These are phyloP conservation scores for Diplotaxis tenuifolia DNA, from an alignment of 345 rosid genomes.

Conservation along the genomic window DNA sequence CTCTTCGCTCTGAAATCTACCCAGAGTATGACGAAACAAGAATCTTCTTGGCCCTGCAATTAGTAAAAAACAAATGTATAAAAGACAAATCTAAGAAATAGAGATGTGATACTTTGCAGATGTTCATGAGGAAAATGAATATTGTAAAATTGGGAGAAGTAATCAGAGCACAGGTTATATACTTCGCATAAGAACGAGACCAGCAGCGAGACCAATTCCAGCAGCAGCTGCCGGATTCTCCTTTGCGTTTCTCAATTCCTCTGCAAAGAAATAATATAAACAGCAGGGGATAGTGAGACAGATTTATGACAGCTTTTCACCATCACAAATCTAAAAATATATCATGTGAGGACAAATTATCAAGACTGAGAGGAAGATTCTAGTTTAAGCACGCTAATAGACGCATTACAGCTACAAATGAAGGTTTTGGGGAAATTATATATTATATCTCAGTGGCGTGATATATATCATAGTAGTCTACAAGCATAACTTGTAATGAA, in stretches of 20 bases:
- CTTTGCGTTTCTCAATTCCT: conserved; percentile 53
- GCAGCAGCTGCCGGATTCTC: conserved; percentile 69
- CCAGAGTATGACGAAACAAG: conserved; percentile 70
- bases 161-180: conserved; percentile 17
- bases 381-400: conserved; percentile 1
- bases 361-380: not conserved
- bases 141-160: not conserved
- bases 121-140: not conserved
- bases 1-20: conserved; percentile 91
- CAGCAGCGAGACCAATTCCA: conserved; percentile 66
- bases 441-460: not conserved
- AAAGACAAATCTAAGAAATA: not conserved
- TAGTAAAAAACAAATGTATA: not conserved
- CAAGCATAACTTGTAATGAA: not conserved
- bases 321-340: not conserved
- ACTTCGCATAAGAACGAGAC: conserved; percentile 75
- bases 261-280: conserved; percentile 43
- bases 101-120: not conserved
- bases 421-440: not conserved
- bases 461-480: not conserved
- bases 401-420: not conserved
- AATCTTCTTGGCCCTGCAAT: conserved; percentile 82
- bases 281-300: not conserved
- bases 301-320: not conserved
- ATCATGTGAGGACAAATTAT: not conserved